These are phyloP conservation scores for Aspergillus sp. DNA, from an alignment of 2,329 filamentous ascomycete species.

Conservation along the genomic window DNA sequence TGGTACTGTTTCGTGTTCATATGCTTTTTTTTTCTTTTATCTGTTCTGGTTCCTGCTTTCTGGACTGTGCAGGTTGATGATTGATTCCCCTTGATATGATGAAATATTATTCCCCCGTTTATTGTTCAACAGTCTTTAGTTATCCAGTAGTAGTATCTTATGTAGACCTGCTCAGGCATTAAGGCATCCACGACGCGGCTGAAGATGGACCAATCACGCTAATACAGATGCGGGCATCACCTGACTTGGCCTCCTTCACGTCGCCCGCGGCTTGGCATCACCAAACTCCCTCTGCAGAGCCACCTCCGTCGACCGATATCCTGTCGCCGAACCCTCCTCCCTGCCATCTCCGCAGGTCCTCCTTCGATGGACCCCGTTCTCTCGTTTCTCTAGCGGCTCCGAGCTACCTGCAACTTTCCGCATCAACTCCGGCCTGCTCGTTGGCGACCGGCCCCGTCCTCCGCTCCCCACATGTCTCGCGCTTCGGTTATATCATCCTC, in stretches of 20 bases:
- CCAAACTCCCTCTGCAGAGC: conserved; percentile 34
- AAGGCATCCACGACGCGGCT: neutral
- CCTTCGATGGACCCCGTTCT: conserved; percentile 24
- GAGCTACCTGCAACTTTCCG: conserved; percentile 18
- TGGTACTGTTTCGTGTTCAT: neutral
- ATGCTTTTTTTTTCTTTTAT: neutral
- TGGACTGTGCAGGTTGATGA: neutral
- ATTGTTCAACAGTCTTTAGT: conserved; percentile 5
- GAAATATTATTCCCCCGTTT: neutral
- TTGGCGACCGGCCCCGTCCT: conserved; percentile 30
- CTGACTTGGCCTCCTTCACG: conserved; percentile 26
- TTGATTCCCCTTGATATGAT: conserved; percentile 13
- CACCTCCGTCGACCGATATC: conserved; percentile 19
- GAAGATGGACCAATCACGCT: neutral
- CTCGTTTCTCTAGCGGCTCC: conserved; percentile 20
- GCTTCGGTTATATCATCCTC: conserved; percentile 41
- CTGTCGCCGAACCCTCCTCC: conserved; percentile 15
- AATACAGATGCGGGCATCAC: conserved; percentile 22
- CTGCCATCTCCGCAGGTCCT: conserved; percentile 21
- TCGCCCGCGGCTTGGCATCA: conserved; percentile 39
- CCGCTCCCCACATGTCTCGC: conserved; percentile 47
- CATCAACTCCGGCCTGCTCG: conserved; percentile 26
- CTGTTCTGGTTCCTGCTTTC: conserved; percentile 9
- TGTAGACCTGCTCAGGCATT: neutral
- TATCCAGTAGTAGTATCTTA: neutral